Evolutionary conservation across 441 rosid genomes (phyloP).

Genomic region (Jatropha podagrica): DNA sequence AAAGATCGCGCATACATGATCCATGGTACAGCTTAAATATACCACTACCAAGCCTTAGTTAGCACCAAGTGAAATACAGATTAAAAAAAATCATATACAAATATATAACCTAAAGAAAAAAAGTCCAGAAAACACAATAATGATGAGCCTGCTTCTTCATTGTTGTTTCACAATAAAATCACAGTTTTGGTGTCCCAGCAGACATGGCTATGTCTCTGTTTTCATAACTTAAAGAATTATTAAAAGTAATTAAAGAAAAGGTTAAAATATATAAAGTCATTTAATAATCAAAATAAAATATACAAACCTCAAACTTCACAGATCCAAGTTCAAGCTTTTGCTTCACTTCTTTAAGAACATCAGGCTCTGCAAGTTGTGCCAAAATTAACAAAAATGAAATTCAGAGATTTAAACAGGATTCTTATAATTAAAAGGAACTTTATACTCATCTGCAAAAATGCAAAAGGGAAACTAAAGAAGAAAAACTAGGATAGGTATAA

Average conservation of each 20-base stretch:
- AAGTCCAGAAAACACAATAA: background rate
- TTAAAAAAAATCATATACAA: background rate
- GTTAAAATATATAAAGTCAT: background rate
- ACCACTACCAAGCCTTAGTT: background rate
- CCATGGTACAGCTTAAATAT: background rate
- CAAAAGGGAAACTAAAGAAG: background rate
- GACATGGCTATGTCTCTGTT: background rate
- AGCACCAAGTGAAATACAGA: background rate
- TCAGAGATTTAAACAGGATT: constrained; percentile 10
- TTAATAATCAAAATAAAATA: background rate
- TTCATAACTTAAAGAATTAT: background rate
- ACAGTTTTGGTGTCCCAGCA: background rate
- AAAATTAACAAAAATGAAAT: constrained; percentile 7
- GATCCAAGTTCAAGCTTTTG: constrained; percentile 88
- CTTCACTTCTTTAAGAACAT: constrained; percentile 88
- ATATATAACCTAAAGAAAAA: no score
- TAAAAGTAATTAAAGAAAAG: background rate
- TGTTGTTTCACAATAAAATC: background rate
- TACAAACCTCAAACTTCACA: constrained; percentile 91
- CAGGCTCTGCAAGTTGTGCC: constrained; percentile 74
- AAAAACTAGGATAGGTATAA: background rate
- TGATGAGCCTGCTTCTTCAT: background rate
- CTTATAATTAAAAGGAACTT: background rate
- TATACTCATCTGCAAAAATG: background rate
- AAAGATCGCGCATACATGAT: background rate